Evolutionary conservation across 1,139 yeast species (phyloP).

Genomic region (Wickerhamomyces sp.): DNA sequence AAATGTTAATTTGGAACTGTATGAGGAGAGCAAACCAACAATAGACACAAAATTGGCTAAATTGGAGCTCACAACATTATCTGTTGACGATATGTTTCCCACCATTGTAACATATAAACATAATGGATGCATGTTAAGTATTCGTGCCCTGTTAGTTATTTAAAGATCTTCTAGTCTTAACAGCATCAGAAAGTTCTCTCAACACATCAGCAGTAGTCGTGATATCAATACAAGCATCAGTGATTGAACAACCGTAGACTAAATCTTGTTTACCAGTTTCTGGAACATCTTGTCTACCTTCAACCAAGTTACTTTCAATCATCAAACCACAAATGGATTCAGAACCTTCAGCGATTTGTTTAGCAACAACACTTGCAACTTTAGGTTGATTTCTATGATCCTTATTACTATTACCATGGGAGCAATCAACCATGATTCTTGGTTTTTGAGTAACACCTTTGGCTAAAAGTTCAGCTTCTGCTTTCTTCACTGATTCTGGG

Average conservation of each 20-base stretch:
- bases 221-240: constrained; percentile 96
- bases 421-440: constrained; percentile 94
- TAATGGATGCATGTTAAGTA: too few relatives aligned
- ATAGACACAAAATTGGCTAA: too few relatives aligned
- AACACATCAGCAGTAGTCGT: constrained; percentile 74
- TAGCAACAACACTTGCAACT: constrained; percentile 77
- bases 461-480: constrained; percentile 63
- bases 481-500: constrained; percentile 61
- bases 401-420: constrained; percentile 92
- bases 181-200: constrained; percentile 69
- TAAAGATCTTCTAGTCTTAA: constrained; percentile 60
- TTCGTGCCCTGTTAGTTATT: constrained; percentile 6
- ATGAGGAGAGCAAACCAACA: too few relatives aligned
- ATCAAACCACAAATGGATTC: constrained; percentile 82
- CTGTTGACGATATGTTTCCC: too few relatives aligned
- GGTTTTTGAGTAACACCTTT: constrained; percentile 47
- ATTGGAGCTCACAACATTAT: too few relatives aligned
- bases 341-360: constrained; percentile 76
- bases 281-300: constrained; percentile 89
- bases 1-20: too few relatives aligned
- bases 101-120: too few relatives aligned
- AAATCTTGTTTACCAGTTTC: constrained; percentile 69
- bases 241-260: constrained; percentile 89
- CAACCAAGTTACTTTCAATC: constrained; percentile 90
- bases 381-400: constrained; percentile 89